Evolutionary conservation across 1,139 yeast genomes (phyloP).

Genomic region (Blastobotrys indianensis): DNA sequence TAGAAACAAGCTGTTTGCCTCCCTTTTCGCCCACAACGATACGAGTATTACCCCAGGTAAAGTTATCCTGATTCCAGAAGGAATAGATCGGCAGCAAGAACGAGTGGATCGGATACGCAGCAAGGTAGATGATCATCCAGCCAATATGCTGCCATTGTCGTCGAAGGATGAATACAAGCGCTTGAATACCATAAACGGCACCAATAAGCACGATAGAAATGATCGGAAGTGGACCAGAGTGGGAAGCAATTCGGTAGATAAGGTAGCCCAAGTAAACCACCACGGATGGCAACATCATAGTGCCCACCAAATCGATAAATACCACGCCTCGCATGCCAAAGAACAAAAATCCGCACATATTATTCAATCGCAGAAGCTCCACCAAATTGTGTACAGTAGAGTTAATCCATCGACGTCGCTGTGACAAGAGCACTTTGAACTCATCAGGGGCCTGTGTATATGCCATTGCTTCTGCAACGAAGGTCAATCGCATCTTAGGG

Average conservation of each 20-base stretch:
- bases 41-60: conserved; percentile 41
- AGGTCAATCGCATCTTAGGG: conserved; percentile 36
- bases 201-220: conserved; percentile 36
- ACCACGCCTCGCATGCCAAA: conserved; percentile 40
- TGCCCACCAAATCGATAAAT: conserved; percentile 35
- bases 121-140: conserved; percentile 39
- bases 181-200: conserved; percentile 39
- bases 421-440: conserved; percentile 37
- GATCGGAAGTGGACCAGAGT: conserved; percentile 32
- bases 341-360: conserved; percentile 40
- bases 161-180: conserved; percentile 35
- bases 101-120: conserved; percentile 39
- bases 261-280: conserved; percentile 37
- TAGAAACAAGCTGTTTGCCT: conserved; percentile 33
- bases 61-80: conserved; percentile 42
- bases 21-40: conserved; percentile 37
- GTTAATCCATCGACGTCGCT: conserved; percentile 43
- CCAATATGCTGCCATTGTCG: conserved; percentile 41
- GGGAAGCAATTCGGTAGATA: conserved; percentile 33
- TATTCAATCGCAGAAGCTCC: conserved; percentile 35
- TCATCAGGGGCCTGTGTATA: conserved; percentile 39
- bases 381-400: conserved; percentile 40
- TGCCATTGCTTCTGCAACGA: conserved; percentile 37
- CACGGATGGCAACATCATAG: conserved; percentile 39
- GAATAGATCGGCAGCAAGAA: conserved; percentile 37